Percentiles rank a stretch among this genome's conserved stretches.
These are phyloP conservation scores for Mortierella sp. DNA, from an alignment of 371 early-diverging fungal genomes.

Conservation along the genomic window DNA sequence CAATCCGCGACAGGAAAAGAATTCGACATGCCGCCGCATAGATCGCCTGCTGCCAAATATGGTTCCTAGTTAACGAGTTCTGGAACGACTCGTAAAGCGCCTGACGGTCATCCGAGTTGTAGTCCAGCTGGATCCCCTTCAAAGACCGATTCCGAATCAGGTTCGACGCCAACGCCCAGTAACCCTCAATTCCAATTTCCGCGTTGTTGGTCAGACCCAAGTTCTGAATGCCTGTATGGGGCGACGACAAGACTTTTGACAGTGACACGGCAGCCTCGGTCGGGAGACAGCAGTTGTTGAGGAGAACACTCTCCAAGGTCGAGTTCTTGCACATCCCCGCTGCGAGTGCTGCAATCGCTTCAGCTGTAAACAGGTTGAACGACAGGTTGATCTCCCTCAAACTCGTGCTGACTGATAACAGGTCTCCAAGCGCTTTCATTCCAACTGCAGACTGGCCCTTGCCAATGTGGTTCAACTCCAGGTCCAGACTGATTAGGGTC, in stretches of 20 bases:
- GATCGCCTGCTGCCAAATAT: conserved; percentile 60
- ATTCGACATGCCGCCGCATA: conserved; percentile 60
- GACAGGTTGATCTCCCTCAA: conserved; percentile 58
- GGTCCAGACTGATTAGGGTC: conserved; percentile 41
- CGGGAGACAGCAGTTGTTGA: conserved; percentile 54
- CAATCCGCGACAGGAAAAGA: conserved; percentile 49
- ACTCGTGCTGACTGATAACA: conserved; percentile 43
- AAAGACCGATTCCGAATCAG: conserved; percentile 52
- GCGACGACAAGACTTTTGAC: conserved; percentile 32
- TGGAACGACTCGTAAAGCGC: conserved; percentile 58
- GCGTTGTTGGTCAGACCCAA: conserved; percentile 50
- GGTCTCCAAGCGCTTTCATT: conserved; percentile 42
- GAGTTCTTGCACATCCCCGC: conserved; percentile 52
- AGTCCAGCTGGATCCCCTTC: conserved; percentile 61
- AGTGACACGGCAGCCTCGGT: conserved; percentile 44
- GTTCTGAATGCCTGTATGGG: conserved; percentile 55
- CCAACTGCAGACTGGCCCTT: conserved; percentile 35
- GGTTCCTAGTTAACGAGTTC: conserved; percentile 59
- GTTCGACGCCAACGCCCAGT: conserved; percentile 55
- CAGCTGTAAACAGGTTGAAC: conserved; percentile 46
- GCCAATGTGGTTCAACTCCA: conserved; percentile 60
- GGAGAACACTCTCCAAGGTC: conserved; percentile 56
- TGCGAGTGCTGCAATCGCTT: conserved; percentile 32
- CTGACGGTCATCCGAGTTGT: conserved; percentile 61
- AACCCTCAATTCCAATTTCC: conserved; percentile 60